These are phyloP conservation scores for Lagenaria siceraria DNA, from an alignment of 306 rosid genomes.

Conservation along the genomic window DNA sequence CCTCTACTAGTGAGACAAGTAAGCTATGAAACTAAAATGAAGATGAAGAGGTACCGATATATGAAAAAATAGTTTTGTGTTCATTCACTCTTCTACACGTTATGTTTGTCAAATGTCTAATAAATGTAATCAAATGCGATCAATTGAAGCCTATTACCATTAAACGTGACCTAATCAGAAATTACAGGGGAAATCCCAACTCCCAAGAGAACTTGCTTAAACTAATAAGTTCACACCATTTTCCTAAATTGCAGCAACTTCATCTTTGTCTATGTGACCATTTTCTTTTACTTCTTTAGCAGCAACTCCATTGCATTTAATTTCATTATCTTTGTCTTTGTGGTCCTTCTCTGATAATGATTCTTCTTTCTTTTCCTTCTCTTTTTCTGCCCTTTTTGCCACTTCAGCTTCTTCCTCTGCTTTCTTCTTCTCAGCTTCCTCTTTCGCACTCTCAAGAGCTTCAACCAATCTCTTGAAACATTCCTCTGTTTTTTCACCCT, in stretches of 20 bases:
- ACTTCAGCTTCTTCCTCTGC: slow-evolving; percentile 16
- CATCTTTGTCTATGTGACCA: background rate
- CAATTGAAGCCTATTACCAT: too few species aligned
- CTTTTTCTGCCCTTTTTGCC: background rate
- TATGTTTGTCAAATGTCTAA: too few species aligned
- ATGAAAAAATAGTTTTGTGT: too few species aligned
- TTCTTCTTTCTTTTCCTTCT: background rate
- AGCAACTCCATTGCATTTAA: background rate
- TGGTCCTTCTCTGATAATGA: background rate
- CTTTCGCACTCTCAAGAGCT: slow-evolving; percentile 37
- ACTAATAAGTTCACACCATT: too few species aligned
- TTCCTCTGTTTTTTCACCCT: slow-evolving; percentile 14
- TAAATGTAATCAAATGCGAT: too few species aligned
- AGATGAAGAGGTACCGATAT: too few species aligned
- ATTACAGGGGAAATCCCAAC: too few species aligned
- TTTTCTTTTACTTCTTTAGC: background rate
- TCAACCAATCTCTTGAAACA: slow-evolving; percentile 32
- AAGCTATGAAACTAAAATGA: too few species aligned
- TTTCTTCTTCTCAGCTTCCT: slow-evolving; percentile 19
- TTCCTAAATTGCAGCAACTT: background rate
- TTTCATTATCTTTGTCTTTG: background rate
- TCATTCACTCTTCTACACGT: too few species aligned
- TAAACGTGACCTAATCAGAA: too few species aligned
- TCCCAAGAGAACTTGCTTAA: too few species aligned
- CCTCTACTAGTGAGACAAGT: too few species aligned